phyloP scores from a whole-genome alignment of 108 stramenopile genomes.

The Nannochloropsis granulata region DNA sequence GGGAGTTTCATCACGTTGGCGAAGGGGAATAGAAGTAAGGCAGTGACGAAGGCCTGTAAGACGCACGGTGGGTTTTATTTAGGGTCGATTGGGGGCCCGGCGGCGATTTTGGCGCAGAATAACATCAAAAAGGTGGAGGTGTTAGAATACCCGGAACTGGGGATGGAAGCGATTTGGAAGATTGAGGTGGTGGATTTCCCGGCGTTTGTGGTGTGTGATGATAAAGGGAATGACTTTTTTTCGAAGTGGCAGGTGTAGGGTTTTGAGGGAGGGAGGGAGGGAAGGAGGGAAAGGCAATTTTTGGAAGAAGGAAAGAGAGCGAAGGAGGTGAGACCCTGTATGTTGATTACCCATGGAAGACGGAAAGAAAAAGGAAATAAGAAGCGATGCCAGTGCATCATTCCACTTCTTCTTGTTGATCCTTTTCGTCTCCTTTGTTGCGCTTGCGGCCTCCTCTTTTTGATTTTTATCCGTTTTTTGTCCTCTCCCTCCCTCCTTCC shows the following conservation, averaged over 20 bases:
- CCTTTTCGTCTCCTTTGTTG: not conserved
- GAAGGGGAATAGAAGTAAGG: constrained; percentile 58
- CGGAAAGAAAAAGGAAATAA: not conserved
- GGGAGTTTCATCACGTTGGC: constrained; percentile 80
- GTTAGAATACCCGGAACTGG: constrained; percentile 86
- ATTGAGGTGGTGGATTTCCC: constrained; percentile 90
- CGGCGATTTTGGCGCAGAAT: constrained; percentile 86
- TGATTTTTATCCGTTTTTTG: not conserved
- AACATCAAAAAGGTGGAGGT: constrained; percentile 87
- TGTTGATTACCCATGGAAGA: not conserved
- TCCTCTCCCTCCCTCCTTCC: not conserved
- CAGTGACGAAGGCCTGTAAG: constrained; percentile 84
- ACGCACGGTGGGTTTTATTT: constrained; percentile 89
- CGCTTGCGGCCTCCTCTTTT: not conserved
- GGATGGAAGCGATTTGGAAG: constrained; percentile 97
- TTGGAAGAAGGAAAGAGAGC: not conserved
- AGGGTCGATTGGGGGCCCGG: constrained; percentile 87
- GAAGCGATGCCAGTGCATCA: not conserved
- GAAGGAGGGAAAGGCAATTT: too few relatives aligned
- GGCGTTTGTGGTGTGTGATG: constrained; percentile 90
- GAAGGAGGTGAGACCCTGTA: not conserved
- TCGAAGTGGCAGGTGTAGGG: constrained; percentile 71
- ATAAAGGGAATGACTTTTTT: constrained; percentile 91
- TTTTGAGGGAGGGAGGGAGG: not conserved
- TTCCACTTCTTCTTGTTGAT: not conserved